These are phyloP conservation scores for Saccharomyces hybrid DNA, from an alignment of 1,139 yeast species.

Conservation along the genomic window DNA sequence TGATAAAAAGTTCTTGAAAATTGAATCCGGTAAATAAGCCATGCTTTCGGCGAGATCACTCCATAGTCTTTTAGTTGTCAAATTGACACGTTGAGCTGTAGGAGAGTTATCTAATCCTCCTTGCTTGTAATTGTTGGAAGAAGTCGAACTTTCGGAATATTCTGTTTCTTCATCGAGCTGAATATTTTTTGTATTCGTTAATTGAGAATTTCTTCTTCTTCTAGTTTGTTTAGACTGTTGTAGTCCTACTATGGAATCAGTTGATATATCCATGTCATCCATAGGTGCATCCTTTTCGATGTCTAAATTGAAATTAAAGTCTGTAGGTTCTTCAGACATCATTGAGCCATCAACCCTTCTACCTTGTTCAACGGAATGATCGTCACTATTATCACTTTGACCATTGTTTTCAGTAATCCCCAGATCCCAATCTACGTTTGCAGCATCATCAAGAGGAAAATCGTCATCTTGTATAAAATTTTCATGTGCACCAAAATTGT, in stretches of 20 bases:
- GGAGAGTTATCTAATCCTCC: background rate
- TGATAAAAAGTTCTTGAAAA: conserved; percentile 11
- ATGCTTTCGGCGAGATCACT: conserved; percentile 16
- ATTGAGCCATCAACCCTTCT: conserved; percentile 10
- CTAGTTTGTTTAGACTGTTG: background rate
- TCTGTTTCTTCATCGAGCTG: conserved; percentile 18
- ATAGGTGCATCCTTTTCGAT: conserved; percentile 14
- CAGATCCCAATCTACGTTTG: conserved; percentile 9
- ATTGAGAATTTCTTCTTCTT: conserved; percentile 6
- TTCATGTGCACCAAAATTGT: conserved; percentile 6
- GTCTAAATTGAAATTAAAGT: conserved; percentile 31
- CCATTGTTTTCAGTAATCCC: conserved; percentile 27
- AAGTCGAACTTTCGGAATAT: background rate
- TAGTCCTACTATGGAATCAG: background rate
- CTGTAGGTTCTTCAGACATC: conserved; percentile 17
- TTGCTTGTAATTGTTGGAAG: background rate
- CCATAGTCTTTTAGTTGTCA: conserved; percentile 17
- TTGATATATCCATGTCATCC: conserved; percentile 1
- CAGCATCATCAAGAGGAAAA: conserved; percentile 15
- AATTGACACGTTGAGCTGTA: background rate
- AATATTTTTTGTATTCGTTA: conserved; percentile 21
- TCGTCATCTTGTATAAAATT: conserved; percentile 15
- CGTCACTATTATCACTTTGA: conserved; percentile 32
- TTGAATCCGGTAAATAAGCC: conserved; percentile 14
- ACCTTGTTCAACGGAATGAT: conserved; percentile 46